Evolutionary conservation across 164 flowering plant species (phyloP).

Genomic region (Chimonanthus praecox): DNA sequence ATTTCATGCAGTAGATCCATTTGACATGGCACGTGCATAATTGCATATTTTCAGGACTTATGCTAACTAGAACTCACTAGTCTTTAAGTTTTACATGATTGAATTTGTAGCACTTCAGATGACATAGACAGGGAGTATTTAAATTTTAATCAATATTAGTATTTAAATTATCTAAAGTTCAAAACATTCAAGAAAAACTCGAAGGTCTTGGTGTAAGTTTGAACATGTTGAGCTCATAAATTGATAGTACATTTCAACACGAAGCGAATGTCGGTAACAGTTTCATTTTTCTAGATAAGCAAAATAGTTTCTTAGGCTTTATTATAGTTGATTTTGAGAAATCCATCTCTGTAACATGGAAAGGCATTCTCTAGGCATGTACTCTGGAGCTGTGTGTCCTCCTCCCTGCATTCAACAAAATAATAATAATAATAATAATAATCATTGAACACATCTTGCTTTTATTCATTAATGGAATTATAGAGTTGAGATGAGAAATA

Average conservation of each 20-base stretch:
- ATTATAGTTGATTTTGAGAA: slow-evolving; percentile 10
- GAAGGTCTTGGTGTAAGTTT: background rate
- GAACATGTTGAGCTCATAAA: background rate
- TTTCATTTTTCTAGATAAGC: background rate
- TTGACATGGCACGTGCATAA: no score
- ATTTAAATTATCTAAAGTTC: background rate
- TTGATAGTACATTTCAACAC: background rate
- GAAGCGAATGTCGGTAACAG: background rate
- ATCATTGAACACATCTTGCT: background rate
- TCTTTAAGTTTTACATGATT: no score
- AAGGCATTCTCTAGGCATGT: slow-evolving; percentile 17
- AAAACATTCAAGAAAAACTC: no score
- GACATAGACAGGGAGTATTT: no score
- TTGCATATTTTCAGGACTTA: no score
- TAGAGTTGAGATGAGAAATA: background rate
- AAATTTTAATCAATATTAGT: background rate
- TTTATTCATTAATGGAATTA: no score
- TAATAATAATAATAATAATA: background rate
- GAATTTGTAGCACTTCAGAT: background rate
- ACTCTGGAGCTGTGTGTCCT: slow-evolving; percentile 17
- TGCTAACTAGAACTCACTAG: no score
- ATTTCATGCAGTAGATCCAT: no score
- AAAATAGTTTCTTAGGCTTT: background rate
- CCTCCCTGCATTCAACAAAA: slow-evolving; percentile 10
- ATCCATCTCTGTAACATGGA: slow-evolving; percentile 15